Base-by-base conservation (phyloP, 2,329 filamentous ascomycete genomes). In the Trichoderma pleuroti region DNA sequence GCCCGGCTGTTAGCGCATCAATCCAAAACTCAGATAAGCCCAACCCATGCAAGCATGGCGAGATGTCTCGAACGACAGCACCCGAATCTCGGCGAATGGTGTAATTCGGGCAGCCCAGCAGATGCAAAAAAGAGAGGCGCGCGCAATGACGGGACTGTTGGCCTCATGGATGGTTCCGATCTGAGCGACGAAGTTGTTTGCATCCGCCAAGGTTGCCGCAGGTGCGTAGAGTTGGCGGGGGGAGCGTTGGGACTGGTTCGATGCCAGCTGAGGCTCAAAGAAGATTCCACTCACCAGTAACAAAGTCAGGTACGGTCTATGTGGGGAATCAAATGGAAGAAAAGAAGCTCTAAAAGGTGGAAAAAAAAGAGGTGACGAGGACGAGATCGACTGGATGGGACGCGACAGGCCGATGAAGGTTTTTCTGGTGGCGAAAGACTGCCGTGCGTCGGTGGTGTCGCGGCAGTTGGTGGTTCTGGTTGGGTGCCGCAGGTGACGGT, bases 231-330 rank as follows among this genome's bases (percentile, higher is more conserved):
- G 66, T 68, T 60, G 39, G 39, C 11, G 66, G 56, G 39, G 39
- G 66, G 66, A 30, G 21, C 32, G 68, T 54, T 28, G 60, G 21
- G 67, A 36, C 52, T 62, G 21, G 18, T 26, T 42, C 59, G 52
- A 59, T 36, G 56, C 66, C 70, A 49, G 39, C 36, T 57, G 56
- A 63, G 26, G 42, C 59, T 63, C 46, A 71, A 61, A 32, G 65
- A 21, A 49, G 18, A 30, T 60, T 34, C 11, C 67, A 72, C 71
- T 72, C 60, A 72, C 71, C 71, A 72, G 71, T 66, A 61, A 63
- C 67, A 67, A 72, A 36, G 54, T 62, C 61, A 64, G 39, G 70
- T 61, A 69, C 70, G 60, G 39, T 71, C 65, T 69, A 65, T 68
- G 70, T 71, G 60, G 65, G 60, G 65, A 70, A 72, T 70, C 62